phyloP scores from a whole-genome alignment of 2,329 filamentous ascomycete species.

The Paecilomyces dactylethromorphus region DNA sequence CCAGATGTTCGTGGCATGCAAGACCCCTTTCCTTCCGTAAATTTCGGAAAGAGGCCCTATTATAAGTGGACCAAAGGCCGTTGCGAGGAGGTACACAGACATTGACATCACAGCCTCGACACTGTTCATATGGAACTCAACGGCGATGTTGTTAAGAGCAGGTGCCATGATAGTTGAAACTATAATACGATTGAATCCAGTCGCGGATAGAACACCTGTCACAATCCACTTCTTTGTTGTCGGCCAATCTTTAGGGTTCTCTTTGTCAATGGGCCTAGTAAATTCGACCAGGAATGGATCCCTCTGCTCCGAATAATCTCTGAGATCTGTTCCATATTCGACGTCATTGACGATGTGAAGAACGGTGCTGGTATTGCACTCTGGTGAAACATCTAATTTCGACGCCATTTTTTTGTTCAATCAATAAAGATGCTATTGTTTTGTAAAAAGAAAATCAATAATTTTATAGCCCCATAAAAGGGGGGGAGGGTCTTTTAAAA shows the following conservation, averaged over 20 bases:
- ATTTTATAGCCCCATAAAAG: no score
- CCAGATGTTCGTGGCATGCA: constrained; percentile 43
- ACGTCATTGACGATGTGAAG: no score
- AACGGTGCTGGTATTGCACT: no score
- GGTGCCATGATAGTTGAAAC: constrained; percentile 49
- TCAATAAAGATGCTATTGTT: no score
- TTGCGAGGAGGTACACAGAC: constrained; percentile 42
- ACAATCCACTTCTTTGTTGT: constrained; percentile 45
- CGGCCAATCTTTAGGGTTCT: constrained; percentile 40
- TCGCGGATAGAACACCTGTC: constrained; percentile 43
- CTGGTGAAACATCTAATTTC: no score
- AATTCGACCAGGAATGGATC: constrained; percentile 21
- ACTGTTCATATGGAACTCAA: constrained; percentile 41
- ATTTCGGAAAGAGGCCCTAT: constrained; percentile 43
- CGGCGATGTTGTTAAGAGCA: constrained; percentile 39
- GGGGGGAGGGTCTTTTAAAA: no score
- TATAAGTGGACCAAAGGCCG: constrained; percentile 38
- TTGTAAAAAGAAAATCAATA: no score
- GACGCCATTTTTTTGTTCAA: no score
- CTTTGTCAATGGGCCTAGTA: constrained; percentile 37
- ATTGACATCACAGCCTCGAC: constrained; percentile 32
- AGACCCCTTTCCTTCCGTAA: constrained; percentile 41
- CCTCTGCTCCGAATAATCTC: no score
- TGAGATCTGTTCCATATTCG: neutral
- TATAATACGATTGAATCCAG: constrained; percentile 52